A percentile compares a stretch with the other conserved stretches of the same genome.
Evolutionary conservation across 805 yeast genomes (phyloP).

Genomic region (Nakazawaea molendinolei): DNA sequence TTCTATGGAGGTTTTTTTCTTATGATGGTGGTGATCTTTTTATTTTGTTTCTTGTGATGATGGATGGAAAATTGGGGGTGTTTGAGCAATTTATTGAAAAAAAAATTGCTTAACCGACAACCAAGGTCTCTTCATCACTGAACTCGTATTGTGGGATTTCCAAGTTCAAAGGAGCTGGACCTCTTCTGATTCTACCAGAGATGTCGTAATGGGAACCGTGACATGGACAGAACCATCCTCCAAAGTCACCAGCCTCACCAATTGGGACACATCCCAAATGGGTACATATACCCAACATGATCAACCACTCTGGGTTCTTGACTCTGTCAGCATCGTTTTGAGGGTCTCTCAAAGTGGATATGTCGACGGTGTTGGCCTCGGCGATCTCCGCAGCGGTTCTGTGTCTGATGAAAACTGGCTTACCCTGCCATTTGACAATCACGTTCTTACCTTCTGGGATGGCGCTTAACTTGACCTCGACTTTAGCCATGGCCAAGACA

Average conservation of each 20-base stretch:
- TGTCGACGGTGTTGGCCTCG: constrained; percentile 85
- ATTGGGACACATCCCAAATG: constrained; percentile 99
- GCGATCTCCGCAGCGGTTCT: constrained; percentile 89
- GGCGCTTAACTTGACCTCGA: constrained; percentile 88
- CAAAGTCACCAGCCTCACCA: constrained; percentile 99
- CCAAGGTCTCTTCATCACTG: constrained; percentile 69
- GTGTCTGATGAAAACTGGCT: constrained; percentile 99
- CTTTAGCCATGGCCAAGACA: constrained; percentile 98
- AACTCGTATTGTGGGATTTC: constrained; percentile 92
- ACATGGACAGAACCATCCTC: constrained; percentile 99
- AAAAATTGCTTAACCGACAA: constrained; percentile 81
- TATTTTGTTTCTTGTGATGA: not conserved
- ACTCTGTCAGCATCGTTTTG: constrained; percentile 91
- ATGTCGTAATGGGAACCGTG: constrained; percentile 99
- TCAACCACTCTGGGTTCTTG: constrained; percentile 94
- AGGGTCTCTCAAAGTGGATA: constrained; percentile 84
- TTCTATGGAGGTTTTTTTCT: not conserved
- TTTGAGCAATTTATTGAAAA: too few relatives aligned
- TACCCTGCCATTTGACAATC: constrained; percentile 99
- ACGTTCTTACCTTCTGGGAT: constrained; percentile 98
- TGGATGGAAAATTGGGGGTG: too few relatives aligned
- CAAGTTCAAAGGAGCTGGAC: constrained; percentile 99
- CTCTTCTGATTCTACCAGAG: constrained; percentile 99
- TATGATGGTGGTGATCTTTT: not conserved
- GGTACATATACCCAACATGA: constrained; percentile 99